These are phyloP conservation scores for Naumovozyma dairenensis DNA, from an alignment of 805 yeast species.

Conservation along the genomic window DNA sequence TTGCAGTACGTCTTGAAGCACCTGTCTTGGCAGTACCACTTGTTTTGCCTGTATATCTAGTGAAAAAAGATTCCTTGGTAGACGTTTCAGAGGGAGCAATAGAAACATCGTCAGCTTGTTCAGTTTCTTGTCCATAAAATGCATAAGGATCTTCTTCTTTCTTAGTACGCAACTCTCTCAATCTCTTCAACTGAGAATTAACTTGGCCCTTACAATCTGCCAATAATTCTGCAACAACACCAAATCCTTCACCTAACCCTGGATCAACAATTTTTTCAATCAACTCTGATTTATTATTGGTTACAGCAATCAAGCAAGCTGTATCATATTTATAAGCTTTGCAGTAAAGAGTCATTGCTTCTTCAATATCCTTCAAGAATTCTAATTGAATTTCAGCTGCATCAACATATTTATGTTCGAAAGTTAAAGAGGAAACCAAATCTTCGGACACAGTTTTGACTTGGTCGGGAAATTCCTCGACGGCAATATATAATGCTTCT, in stretches of 20 bases:
- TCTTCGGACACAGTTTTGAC: constrained; percentile 43
- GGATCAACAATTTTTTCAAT: constrained; percentile 56
- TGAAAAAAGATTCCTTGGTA: constrained; percentile 84
- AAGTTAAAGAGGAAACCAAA: constrained; percentile 50
- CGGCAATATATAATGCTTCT: constrained; percentile 63
- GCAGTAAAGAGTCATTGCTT: constrained; percentile 60
- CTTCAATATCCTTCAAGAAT: constrained; percentile 50
- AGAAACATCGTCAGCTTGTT: constrained; percentile 87
- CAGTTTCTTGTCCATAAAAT: constrained; percentile 66
- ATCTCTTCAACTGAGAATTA: constrained; percentile 69
- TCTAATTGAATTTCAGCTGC: constrained; percentile 69
- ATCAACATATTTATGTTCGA: constrained; percentile 62
- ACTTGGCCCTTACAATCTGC: constrained; percentile 91
- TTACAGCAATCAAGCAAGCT: constrained; percentile 58
- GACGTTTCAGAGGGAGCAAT: constrained; percentile 92
- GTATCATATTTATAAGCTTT: constrained; percentile 64
- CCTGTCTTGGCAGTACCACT: constrained; percentile 95
- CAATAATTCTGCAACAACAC: constrained; percentile 71
- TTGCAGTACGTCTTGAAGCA: constrained; percentile 83
- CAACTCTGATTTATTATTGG: constrained; percentile 35
- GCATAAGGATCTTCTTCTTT: constrained; percentile 78
- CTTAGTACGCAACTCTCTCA: constrained; percentile 76
- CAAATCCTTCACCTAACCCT: constrained; percentile 79
- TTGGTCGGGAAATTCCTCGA: constrained; percentile 32
- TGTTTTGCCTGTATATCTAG: constrained; percentile 94